Evolutionary conservation across 73 alveolate species (phyloP), one percentile per base, ranked within the genome.

Genomic region (Paramecium primaurelia): DNA sequence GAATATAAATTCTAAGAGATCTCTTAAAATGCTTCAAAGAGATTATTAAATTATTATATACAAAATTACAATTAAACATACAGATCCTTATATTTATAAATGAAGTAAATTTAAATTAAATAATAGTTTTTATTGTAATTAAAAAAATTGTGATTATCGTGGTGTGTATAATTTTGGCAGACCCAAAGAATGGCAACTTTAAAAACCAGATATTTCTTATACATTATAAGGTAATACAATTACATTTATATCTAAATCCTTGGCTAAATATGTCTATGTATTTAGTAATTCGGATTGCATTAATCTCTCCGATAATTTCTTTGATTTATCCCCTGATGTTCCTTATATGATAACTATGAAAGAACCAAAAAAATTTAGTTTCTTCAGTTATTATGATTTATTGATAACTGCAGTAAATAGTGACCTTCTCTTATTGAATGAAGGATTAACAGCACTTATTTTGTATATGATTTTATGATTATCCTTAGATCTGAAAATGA

Each of bases 221-320:
- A 45, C 75, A 4, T 8, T 20, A 14, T 8, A 11, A 26, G 91
- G 47, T 10, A 80, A 80, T 80, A 47, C 38, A 18, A 25, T 42
- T 12, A 80, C 91, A 8, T 80, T 80, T 80, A 44, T 8, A 44
- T 20, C 77, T 8, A 32, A 80, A 47, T 22, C n/a, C 2, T 80
- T n/a, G n/a, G 91, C 91, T 4, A 80, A 80, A 49, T 80, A 26
- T 40, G 91, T 80, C 11, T 80, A 80, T 80, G 20, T 80, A 18
- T 45, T 2, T 80, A 49, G 73, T 26, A 22, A 42, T 3, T 12
- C 36, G 9, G 91, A 80, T 16, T 80, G 91, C 45, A 22, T 80
- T 9, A 40, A 80, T 45, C 32, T 80, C 8, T 25, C 71, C 34
- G 58, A 80, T n/a, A 80, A 80, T 36, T 80, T 42, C 58, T 80